Base-by-base conservation (phyloP, 768 basidiomycete genomes). In the Xerocomellus chrysenteron region DNA sequence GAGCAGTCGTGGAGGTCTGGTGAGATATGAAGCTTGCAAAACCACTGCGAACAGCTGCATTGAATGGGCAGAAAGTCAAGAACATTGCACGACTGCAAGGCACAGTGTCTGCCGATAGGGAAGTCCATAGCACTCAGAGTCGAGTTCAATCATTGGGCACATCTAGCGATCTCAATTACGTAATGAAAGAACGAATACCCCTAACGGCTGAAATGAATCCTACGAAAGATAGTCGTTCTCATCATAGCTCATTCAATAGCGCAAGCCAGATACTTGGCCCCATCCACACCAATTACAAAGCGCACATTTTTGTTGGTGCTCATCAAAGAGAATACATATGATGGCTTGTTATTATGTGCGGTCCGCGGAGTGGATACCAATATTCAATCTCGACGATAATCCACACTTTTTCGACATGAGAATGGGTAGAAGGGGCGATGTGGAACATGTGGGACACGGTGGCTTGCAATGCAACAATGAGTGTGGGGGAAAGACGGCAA, bases 51-150 rank as follows among this genome's bases (percentile, higher is more conserved):
- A 73, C 92, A 93, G 30, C 64, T 63, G 66, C 92, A 94, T 48
- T 72, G 70, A 56, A 90, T 84, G n/a, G 92, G 92, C 0, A 94
- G 78, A 58, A 92, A 88, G 73, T 92, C 90, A 61, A 86, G 74
- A 36, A 76, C 60, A 51, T 80, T 77, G 76, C 91, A 93, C 16
- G 78, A 71, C 10, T 75, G 48, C 47, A 81, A 59, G n/a, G 85
- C 74, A 68, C 91, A 94, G 60, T 82, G 84, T 44, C 79, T 75
- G 52, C 91, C 91, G 57, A 90, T 74, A 24, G 76, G 70, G 39
- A 87, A 63, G 54, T 77, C 76, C 73, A 77, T 77, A 43, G 47
- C 52, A 55, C 37, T 21, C 36, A 24, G 52, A 13, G 33, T 40
- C 13, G 5, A 16, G 47, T 21, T 21, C 30, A 10, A 35, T 35